Conservation (phyloP, 495 filamentous ascomycete genomes). For the Tuber borchii region DNA sequence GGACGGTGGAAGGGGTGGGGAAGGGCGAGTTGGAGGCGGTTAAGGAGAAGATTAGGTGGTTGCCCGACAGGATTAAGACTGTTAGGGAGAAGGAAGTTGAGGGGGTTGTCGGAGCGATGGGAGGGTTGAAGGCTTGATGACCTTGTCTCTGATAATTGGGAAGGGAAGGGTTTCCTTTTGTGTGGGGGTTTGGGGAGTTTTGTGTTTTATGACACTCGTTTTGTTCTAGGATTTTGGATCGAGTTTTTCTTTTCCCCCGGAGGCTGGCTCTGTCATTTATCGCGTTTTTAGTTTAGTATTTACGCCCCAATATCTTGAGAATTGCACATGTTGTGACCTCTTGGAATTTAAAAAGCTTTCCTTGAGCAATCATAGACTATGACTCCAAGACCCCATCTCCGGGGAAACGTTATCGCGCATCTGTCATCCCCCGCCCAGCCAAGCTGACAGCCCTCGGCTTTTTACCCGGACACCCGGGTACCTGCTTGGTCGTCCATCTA, state of each 20-base stretch:
- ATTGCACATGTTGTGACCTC: background rate
- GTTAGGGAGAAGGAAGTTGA: conserved; percentile 65
- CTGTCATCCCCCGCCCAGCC: background rate
- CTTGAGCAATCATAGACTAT: background rate
- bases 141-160: background rate
- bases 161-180: background rate
- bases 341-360: background rate
- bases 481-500: background rate
- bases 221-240: background rate
- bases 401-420: background rate
- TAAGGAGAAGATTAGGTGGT: conserved; percentile 56
- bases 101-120: conserved; percentile 93
- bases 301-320: background rate
- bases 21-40: conserved; percentile 54
- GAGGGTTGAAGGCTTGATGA: conserved; percentile 65
- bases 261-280: background rate
- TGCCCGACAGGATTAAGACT: conserved; percentile 56
- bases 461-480: background rate
- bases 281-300: background rate
- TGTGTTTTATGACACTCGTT: background rate
- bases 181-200: background rate
- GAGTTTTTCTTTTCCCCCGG: background rate
- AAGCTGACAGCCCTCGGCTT: background rate
- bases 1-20: background rate
- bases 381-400: background rate